These are phyloP conservation scores for Fusarium illudens DNA, from an alignment of 2,329 filamentous ascomycete species.

Conservation along the genomic window DNA sequence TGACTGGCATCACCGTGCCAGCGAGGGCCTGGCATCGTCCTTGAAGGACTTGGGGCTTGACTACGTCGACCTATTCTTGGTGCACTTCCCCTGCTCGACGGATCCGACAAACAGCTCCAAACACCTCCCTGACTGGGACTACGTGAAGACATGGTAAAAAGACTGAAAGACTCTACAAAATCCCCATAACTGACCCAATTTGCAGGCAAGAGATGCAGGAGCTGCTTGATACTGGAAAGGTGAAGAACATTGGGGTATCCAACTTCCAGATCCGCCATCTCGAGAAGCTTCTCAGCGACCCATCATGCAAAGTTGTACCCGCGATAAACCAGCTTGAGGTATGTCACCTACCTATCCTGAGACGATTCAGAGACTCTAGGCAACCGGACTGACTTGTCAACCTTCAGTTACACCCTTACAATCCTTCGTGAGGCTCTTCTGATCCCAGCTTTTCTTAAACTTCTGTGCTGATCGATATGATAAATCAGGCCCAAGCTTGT, in stretches of 20 bases:
- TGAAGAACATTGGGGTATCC: constrained; percentile 80
- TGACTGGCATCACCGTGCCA: constrained; percentile 65
- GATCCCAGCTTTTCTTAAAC: background rate
- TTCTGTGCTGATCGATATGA: background rate
- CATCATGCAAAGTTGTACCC: constrained; percentile 65
- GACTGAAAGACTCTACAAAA: too few species aligned
- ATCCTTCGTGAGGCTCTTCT: constrained; percentile 7
- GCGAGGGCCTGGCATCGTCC: constrained; percentile 63
- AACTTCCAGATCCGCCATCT: constrained; percentile 84
- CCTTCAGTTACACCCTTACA: constrained; percentile 17
- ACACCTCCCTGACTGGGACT: constrained; percentile 36
- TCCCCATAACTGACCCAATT: background rate
- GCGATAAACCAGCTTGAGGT: constrained; percentile 83
- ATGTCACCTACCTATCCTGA: constrained; percentile 38
- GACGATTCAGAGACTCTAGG: background rate
- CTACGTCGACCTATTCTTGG: constrained; percentile 65
- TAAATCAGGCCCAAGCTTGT: constrained; percentile 9
- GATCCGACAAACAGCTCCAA: constrained; percentile 16
- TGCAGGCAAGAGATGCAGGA: constrained; percentile 68
- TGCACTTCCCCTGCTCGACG: constrained; percentile 25
- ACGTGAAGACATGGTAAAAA: constrained; percentile 19
- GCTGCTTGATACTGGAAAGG: constrained; percentile 71
- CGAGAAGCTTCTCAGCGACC: constrained; percentile 75
- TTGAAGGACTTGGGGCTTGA: constrained; percentile 60
- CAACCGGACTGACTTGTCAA: background rate